A percentile compares a stretch with the other conserved stretches of the same genome.
Evolutionary conservation across 2,329 filamentous ascomycete species (phyloP).

Genomic region (Xylariaceae sp.): DNA sequence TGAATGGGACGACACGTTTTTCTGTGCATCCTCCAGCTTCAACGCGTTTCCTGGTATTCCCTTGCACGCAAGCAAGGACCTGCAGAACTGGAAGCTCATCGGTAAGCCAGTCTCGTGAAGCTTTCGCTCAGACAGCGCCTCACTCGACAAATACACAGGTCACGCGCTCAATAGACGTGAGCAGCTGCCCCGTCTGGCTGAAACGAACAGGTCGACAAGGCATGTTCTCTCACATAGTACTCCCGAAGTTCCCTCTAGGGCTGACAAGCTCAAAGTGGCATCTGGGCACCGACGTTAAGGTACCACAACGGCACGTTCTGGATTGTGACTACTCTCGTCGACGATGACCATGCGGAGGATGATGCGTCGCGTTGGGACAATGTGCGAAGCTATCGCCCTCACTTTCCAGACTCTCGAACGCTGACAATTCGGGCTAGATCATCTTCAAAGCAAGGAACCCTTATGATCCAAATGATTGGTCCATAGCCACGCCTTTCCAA

Average conservation of each 20-base stretch:
- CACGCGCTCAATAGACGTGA: conserved; percentile 24
- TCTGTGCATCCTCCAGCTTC: conserved; percentile 41
- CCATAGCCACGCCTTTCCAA: conserved; percentile 42
- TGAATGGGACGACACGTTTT: conserved; percentile 35
- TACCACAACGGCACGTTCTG: conserved; percentile 41
- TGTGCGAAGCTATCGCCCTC: conserved; percentile 19
- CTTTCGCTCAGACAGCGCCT: no score
- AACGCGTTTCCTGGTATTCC: conserved; percentile 40
- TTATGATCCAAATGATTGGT: conserved; percentile 40
- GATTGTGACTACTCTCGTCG: conserved; percentile 37
- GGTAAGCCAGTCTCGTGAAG: no score
- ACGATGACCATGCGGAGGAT: conserved; percentile 26
- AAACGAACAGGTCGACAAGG: conserved; percentile 26
- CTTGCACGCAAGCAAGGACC: conserved; percentile 38
- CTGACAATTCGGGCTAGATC: conserved; percentile 30
- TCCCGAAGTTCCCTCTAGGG: not conserved
- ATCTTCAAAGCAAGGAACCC: conserved; percentile 42
- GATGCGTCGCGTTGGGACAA: conserved; percentile 31
- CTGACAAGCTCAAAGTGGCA: conserved; percentile 20
- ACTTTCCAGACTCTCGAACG: not conserved
- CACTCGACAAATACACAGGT: no score
- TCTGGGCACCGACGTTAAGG: conserved; percentile 44
- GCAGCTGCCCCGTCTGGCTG: conserved; percentile 22
- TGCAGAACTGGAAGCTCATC: conserved; percentile 35
- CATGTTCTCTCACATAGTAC: conserved; percentile 12